Evolutionary conservation across 78 protist genomes (phyloP), one percentile per base, ranked within the genome.

Genomic region (Dictyostelium brefeldianum): DNA sequence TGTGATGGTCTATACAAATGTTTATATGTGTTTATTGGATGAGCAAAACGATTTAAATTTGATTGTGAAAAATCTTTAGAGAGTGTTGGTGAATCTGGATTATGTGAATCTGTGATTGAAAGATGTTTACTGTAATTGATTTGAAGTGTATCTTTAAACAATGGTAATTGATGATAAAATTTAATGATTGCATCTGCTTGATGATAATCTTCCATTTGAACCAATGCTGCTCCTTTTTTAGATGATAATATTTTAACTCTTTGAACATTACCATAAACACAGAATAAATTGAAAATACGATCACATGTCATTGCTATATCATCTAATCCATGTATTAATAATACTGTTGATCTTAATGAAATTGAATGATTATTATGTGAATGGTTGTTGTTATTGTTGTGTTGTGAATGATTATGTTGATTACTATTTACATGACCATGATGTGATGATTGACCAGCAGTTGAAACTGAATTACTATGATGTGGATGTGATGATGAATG

Each of bases 211-310:
- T 64, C 84, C 97, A 96, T 96, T 69, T 96, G 96, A 4, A 96
- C 96, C 92, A 96, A 81, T 9, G 91, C 96, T 9, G 83, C 78
- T 10, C 97, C 97, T 17, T 47, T 77, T 65, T 96, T 96, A 51
- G 81, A 59, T 43, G 96, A 80, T 12, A 96, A 91, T 17, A 78
- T 75, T 79, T 96, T 96, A 25, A 95, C 75, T 81, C 91, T 92
- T 73, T 64, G 81, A 18, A 96, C 96, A 56, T 91, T 95, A 51
- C 97, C 97, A 78, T 96, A 96, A 36, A 96, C 51, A 36, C 94
- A 80, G 62, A 94, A 89, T 14, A 96, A 15, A 71, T 96, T 96
- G 81, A 94, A 96, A 43, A 96, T 47, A 59, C 87, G 81, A 62
- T 96, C 97, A 53, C 93, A 89, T 14, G 71, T 94, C 70, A 95